Evolutionary conservation across 225 moss, liverwort and hornwort genomes (phyloP).

Genomic region (Lunularia cruciata): DNA sequence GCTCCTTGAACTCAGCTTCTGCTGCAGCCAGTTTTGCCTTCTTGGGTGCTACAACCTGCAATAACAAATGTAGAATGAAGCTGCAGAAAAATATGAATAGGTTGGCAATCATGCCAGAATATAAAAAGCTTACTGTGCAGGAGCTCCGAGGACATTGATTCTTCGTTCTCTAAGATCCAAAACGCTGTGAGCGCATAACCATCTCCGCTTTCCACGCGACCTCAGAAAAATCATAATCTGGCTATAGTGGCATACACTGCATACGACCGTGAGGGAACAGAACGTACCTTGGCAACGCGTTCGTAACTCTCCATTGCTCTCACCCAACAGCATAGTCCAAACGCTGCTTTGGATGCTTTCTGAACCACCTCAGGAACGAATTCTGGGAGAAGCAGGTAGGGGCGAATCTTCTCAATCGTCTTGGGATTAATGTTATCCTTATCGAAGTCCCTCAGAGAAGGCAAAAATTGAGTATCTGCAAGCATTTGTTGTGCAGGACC

Average conservation of each 20-base stretch:
- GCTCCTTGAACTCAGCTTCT: constrained; percentile 50
- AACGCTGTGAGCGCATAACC: too few species aligned
- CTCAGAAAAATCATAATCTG: too few species aligned
- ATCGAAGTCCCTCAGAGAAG: constrained; percentile 58
- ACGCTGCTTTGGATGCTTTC: constrained; percentile 71
- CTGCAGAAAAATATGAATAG: too few species aligned
- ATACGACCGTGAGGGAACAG: background rate
- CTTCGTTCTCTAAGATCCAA: too few species aligned
- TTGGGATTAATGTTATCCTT: constrained; percentile 61
- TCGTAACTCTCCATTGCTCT: constrained; percentile 71
- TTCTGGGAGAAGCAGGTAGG: constrained; percentile 48
- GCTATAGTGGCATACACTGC: too few species aligned
- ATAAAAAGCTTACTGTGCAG: too few species aligned
- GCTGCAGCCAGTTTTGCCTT: constrained; percentile 60
- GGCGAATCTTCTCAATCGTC: constrained; percentile 58
- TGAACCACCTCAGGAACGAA: constrained; percentile 61
- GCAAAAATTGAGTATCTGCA: constrained; percentile 59
- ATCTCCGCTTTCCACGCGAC: too few species aligned
- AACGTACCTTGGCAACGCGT: constrained; percentile 58
- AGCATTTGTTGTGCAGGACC: constrained; percentile 66
- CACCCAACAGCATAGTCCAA: constrained; percentile 67
- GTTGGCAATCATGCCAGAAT: too few species aligned
- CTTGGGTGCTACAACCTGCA: constrained; percentile 66
- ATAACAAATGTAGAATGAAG: background rate
- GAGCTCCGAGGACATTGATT: too few species aligned